These are phyloP conservation scores for Elsinoe perseae DNA, from an alignment of 2,329 filamentous ascomycete species.

Conservation along the genomic window DNA sequence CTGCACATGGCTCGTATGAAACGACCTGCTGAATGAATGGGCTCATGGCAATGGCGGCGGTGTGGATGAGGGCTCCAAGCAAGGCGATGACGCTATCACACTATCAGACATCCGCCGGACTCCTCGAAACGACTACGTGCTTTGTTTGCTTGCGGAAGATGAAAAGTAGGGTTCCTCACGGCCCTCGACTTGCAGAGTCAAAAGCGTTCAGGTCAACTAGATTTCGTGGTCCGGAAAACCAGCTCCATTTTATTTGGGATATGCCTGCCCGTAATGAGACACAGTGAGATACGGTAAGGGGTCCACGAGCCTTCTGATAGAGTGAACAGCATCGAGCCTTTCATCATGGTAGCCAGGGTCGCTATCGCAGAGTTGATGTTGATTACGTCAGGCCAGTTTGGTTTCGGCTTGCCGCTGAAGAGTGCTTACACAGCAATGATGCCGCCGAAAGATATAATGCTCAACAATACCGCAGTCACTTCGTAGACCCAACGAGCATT, in stretches of 20 bases:
- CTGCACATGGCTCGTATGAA: too few relatives aligned
- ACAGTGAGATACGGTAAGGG: neutral
- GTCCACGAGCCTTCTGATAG: neutral
- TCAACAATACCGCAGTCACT: neutral
- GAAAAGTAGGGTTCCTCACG: constrained; percentile 26
- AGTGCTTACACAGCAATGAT: neutral
- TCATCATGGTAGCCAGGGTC: constrained; percentile 6
- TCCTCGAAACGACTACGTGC: too few relatives aligned
- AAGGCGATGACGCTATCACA: too few relatives aligned
- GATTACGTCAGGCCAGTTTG: constrained; percentile 15
- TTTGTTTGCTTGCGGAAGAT: constrained; percentile 15
- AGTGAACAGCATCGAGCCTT: neutral
- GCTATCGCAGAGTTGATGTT: constrained; percentile 12
- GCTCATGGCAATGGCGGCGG: too few relatives aligned
- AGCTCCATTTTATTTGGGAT: constrained; percentile 17
- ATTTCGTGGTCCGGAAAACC: constrained; percentile 9
- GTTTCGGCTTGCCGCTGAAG: neutral
- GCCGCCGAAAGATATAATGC: neutral
- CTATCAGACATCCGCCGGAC: too few relatives aligned
- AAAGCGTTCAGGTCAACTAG: constrained; percentile 26
- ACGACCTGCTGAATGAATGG: too few relatives aligned
- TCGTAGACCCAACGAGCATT: too few relatives aligned
- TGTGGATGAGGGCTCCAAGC: too few relatives aligned
- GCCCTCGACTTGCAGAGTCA: constrained; percentile 30
- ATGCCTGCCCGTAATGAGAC: neutral